Percentiles rank a stretch among this genome's conserved stretches.
These are phyloP conservation scores for Pythium utonaiense DNA, from an alignment of 352 stramenopile genomes.

Conservation along the genomic window DNA sequence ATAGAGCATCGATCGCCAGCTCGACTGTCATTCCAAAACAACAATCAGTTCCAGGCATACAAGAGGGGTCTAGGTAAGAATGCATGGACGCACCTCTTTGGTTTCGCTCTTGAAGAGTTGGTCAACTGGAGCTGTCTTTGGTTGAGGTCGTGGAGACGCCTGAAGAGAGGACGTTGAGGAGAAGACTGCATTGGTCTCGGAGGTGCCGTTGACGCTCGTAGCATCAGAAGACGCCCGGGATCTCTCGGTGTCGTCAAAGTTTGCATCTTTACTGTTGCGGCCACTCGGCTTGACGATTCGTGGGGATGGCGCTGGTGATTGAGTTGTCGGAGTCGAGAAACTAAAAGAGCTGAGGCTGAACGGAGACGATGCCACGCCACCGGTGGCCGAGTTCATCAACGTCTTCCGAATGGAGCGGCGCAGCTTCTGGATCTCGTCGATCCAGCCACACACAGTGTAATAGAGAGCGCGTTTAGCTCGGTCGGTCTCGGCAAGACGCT, in stretches of 20 bases:
- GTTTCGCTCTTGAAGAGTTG: constrained; percentile 14
- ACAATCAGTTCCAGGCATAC: background rate
- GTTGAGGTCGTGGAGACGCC: background rate
- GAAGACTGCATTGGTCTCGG: background rate
- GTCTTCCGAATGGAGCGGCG: constrained; percentile 64
- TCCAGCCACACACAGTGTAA: constrained; percentile 66
- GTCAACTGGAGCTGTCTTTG: constrained; percentile 9
- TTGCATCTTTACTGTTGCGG: constrained; percentile 8
- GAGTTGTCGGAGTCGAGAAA: constrained; percentile 44
- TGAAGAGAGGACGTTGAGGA: background rate
- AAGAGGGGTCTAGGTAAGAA: background rate
- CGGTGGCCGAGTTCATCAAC: constrained; percentile 29
- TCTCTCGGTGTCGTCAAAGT: constrained; percentile 2
- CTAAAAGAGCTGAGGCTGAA: constrained; percentile 34
- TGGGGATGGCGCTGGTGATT: constrained; percentile 50
- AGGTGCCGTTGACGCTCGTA: constrained; percentile 11
- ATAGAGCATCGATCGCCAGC: constrained; percentile 64
- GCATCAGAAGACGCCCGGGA: constrained; percentile 8
- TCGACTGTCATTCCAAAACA: constrained; percentile 5
- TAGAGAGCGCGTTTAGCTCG: constrained; percentile 55
- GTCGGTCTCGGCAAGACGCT: constrained; percentile 41
- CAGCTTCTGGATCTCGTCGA: constrained; percentile 69
- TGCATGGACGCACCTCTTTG: constrained; percentile 20
- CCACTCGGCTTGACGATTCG: background rate
- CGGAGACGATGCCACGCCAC: constrained; percentile 14